Percentiles rank a stretch among this genome's conserved stretches.
These are phyloP conservation scores for Termitomyces sp. DNA, from an alignment of 768 basidiomycete genomes.

Conservation along the genomic window DNA sequence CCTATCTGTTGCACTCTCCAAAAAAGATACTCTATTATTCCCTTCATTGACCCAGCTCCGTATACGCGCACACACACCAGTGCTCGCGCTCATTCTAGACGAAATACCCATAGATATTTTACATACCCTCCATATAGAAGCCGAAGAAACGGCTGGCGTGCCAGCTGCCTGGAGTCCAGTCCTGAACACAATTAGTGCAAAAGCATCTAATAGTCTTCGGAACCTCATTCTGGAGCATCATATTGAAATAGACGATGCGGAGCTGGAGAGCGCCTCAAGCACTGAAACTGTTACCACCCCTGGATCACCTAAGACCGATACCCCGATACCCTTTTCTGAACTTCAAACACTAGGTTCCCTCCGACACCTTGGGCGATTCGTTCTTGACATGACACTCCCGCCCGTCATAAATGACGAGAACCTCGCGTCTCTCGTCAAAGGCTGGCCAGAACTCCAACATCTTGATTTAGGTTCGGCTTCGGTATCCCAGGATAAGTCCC, in stretches of 20 bases:
- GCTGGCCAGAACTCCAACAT: slow-evolving; percentile 39
- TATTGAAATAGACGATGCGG: slow-evolving; percentile 28
- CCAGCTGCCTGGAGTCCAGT: slow-evolving; percentile 28
- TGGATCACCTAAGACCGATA: slow-evolving; percentile 9
- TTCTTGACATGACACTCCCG: slow-evolving; percentile 34
- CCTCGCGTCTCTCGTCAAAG: slow-evolving; percentile 29
- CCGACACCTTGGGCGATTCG: slow-evolving; percentile 25
- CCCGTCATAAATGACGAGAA: slow-evolving; percentile 31
- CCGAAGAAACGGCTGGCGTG: slow-evolving; percentile 19
- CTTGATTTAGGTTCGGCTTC: slow-evolving; percentile 33
- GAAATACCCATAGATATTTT: slow-evolving; percentile 26
- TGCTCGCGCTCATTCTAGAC: slow-evolving; percentile 29
- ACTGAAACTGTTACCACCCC: background rate
- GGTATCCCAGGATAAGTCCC: slow-evolving; percentile 10
- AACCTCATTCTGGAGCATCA: slow-evolving; percentile 39
- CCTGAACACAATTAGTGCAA: slow-evolving; percentile 23
- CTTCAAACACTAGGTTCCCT: slow-evolving; percentile 30
- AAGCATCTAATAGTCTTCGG: slow-evolving; percentile 23
- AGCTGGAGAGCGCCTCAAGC: slow-evolving; percentile 16
- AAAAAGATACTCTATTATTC: slow-evolving; percentile 19
- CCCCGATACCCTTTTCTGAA: slow-evolving; percentile 23
- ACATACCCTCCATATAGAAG: slow-evolving; percentile 32
- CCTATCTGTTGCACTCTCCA: slow-evolving; percentile 13
- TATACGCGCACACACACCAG: slow-evolving; percentile 29
- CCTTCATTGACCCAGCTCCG: slow-evolving; percentile 30